These are phyloP conservation scores for Sugiyamaella americana DNA, from an alignment of 805 yeast species.

Conservation along the genomic window DNA sequence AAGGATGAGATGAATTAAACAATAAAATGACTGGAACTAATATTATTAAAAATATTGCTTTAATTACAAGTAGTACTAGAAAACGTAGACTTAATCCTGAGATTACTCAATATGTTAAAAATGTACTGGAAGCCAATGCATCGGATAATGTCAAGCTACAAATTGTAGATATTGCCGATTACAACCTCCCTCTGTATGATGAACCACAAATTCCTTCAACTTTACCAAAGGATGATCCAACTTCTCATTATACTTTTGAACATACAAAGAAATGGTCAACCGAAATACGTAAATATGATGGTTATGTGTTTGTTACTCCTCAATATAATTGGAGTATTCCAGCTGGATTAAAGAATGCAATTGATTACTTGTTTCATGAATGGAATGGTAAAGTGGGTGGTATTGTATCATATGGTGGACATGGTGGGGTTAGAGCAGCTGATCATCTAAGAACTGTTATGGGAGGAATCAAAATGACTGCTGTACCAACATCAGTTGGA, in stretches of 20 bases:
- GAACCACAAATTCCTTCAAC: constrained; percentile 29
- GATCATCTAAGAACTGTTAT: constrained; percentile 21
- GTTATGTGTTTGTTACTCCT: constrained; percentile 34
- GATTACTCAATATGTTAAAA: background rate
- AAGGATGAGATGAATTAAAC: too few species aligned
- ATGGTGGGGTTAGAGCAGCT: constrained; percentile 29
- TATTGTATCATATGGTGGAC: constrained; percentile 32
- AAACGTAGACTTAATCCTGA: background rate
- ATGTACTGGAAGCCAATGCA: background rate
- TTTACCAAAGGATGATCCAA: constrained; percentile 16
- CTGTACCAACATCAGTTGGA: background rate
- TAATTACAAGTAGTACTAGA: background rate
- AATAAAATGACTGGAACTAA: background rate
- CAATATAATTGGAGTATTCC: constrained; percentile 38
- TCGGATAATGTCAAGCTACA: background rate
- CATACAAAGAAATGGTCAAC: constrained; percentile 29
- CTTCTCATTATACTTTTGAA: constrained; percentile 24
- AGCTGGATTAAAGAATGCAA: constrained; percentile 35
- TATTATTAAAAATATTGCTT: background rate
- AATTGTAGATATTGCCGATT: constrained; percentile 28
- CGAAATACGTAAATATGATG: constrained; percentile 25
- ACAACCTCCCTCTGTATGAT: constrained; percentile 30
- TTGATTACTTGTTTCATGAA: constrained; percentile 34
- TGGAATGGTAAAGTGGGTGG: constrained; percentile 34
- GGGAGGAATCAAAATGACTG: constrained; percentile 7